Evolutionary conservation across 768 basidiomycete genomes (phyloP).

Genomic region (Mrakia blollopis): DNA sequence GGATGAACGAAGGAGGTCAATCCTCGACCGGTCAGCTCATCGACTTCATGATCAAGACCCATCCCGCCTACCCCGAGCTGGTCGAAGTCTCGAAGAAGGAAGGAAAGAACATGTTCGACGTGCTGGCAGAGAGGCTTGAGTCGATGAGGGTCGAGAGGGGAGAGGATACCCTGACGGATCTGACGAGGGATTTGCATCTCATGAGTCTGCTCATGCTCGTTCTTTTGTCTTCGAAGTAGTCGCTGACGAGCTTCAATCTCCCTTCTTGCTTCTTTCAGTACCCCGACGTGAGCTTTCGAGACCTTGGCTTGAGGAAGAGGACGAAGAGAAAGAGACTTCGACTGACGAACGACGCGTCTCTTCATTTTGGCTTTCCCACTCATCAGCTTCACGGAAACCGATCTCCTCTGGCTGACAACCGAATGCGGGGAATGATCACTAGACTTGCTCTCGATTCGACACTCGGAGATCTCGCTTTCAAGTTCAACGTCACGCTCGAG

Average conservation of each 20-base stretch:
- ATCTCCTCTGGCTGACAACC: conserved; percentile 91
- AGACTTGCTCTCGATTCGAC: conserved; percentile 76
- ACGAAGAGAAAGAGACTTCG: too few relatives aligned
- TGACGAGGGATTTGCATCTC: conserved; percentile 83
- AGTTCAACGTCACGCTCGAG: conserved; percentile 85
- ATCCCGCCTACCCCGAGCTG: conserved; percentile 73
- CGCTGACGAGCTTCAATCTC: conserved; percentile 50
- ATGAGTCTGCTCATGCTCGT: conserved; percentile 35
- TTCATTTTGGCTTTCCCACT: not conserved
- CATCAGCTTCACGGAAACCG: conserved; percentile 61
- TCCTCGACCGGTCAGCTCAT: conserved; percentile 86
- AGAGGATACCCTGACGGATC: conserved; percentile 66
- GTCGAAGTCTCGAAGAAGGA: conserved; percentile 58
- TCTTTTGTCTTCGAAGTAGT: not conserved
- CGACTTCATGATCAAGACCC: conserved; percentile 69
- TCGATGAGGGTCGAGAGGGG: conserved; percentile 55
- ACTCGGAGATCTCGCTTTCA: conserved; percentile 75
- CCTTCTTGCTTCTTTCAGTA: not conserved
- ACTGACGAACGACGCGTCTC: not conserved
- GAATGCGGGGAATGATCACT: conserved; percentile 74
- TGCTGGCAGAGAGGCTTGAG: conserved; percentile 70
- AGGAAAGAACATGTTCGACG: conserved; percentile 46
- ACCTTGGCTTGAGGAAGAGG: not conserved
- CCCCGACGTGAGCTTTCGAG: not conserved
- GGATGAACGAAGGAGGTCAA: conserved; percentile 99